Base-by-base conservation (phyloP, 73 alveolate genomes). In the Paramecium primaurelia region DNA sequence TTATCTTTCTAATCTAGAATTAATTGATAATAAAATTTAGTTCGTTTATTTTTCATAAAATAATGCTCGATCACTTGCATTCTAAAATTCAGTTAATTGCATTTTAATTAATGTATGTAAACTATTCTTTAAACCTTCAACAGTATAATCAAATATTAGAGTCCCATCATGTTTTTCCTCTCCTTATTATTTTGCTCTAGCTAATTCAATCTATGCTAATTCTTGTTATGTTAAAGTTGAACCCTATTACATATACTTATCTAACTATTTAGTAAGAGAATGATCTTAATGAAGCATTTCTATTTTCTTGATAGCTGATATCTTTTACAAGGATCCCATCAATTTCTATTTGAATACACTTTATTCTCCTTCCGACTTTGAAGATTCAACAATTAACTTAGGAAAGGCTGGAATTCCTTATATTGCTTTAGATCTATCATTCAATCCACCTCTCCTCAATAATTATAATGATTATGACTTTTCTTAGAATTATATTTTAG, bases 1-100 rank as follows among this genome's bases (percentile, higher is more conserved):
- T 47, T 80, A 45, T 22, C 75, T 80, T 8, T 80, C 91, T 32
- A 80, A 45, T 22, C 58, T 80, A 0, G 32, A 32, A 22, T 80
- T 45, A 18, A 80, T 80, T 20, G 71, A 80, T 38, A 80, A 11
- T 26, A 80, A 47, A 40, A 80, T 80, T 26, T 42, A 80, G 26
- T 80, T 80, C 8, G 91, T 80, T 25, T 80, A 80, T 45, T 80
- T 80, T 36, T 80, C 91, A 80, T 80, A 80, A 80, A 80, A 80
- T 26, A 80, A 4, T 4, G 91, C 91, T 36, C 91, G 11, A 49
- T 80, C 91, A 80, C 30, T 47, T 26, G 91, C 91, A 80, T 80
- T 49, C 12, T 80, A 26, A 80, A 80, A 80, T 42, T 22, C 25
- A 20, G 45, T 80, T 26, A 80, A 45, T 80, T 80, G 45, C 91